A percentile compares a stretch with the other conserved stretches of the same genome.
These are phyloP conservation scores for Microstegium vimineum DNA, from an alignment of 176 grass and related monocot genomes.

Conservation along the genomic window DNA sequence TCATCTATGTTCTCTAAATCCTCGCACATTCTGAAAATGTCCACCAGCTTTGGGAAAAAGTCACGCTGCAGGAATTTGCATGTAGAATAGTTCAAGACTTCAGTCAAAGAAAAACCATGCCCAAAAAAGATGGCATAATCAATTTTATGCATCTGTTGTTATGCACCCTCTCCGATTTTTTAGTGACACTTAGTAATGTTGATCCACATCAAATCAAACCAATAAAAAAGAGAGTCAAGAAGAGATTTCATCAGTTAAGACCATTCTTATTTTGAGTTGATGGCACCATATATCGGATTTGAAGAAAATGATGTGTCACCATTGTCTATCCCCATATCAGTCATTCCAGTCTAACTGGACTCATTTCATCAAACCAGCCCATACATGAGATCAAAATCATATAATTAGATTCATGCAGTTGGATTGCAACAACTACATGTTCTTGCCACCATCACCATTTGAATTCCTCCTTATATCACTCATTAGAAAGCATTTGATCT, in stretches of 20 bases:
- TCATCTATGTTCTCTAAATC: constrained; percentile 92
- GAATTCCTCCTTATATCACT: background rate
- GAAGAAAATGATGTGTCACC: background rate
- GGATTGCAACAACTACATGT: background rate
- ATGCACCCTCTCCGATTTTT: constrained; percentile 3
- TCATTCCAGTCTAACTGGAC: background rate
- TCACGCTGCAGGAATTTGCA: constrained; percentile 54
- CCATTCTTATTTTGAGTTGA: background rate
- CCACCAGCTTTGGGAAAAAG: constrained; percentile 90
- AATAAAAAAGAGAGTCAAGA: constrained; percentile 3
- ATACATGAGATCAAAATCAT: background rate
- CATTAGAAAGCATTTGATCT: constrained; percentile 8
- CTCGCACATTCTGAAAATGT: constrained; percentile 97
- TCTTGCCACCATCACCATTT: background rate
- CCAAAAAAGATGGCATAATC: constrained; percentile 14
- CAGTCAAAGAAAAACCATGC: constrained; percentile 20
- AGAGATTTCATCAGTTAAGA: background rate
- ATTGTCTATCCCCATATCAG: background rate
- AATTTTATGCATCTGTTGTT: background rate
- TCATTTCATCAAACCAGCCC: background rate
- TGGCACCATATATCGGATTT: background rate
- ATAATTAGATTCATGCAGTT: background rate
- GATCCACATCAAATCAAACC: background rate
- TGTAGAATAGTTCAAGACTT: constrained; percentile 21
- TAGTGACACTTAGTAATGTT: background rate